phyloP scores from a whole-genome alignment of 257 asterid species.

The Solanum appendiculatum region DNA sequence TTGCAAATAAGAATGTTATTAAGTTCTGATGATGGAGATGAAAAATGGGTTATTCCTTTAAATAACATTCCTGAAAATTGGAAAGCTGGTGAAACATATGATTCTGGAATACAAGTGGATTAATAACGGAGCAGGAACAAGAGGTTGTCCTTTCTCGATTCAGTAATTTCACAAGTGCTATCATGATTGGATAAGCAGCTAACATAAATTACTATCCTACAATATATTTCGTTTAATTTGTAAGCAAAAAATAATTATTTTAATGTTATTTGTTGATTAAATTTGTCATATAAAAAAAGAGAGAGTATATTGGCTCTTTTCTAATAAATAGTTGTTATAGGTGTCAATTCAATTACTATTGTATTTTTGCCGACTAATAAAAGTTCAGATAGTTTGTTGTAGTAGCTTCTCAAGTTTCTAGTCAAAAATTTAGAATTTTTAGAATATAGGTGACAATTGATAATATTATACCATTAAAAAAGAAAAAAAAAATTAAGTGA shows the following conservation, averaged over 20 bases:
- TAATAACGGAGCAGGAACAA: neutral
- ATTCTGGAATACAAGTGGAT: constrained; percentile 67
- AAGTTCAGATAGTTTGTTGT: neutral
- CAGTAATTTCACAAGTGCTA: neutral
- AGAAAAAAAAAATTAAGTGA: too few species aligned
- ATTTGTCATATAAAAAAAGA: neutral
- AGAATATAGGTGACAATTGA: neutral
- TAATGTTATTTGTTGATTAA: neutral
- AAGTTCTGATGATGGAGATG: constrained; percentile 51
- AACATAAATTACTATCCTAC: neutral
- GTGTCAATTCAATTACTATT: neutral
- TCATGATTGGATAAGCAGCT: neutral
- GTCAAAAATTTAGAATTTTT: neutral
- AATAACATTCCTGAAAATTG: constrained; percentile 58
- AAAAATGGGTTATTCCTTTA: constrained; percentile 56
- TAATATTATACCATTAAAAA: too few species aligned
- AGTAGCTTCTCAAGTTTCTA: neutral
- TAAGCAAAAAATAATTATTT: neutral
- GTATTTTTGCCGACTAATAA: neutral
- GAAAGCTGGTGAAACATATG: constrained; percentile 63
- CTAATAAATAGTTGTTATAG: neutral
- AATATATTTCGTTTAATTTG: neutral
- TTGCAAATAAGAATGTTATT: constrained; percentile 64
- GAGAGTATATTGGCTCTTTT: neutral
- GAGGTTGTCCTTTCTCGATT: neutral